phyloP scores from a whole-genome alignment of 495 filamentous ascomycete species.

The Xylaria cubensis region DNA sequence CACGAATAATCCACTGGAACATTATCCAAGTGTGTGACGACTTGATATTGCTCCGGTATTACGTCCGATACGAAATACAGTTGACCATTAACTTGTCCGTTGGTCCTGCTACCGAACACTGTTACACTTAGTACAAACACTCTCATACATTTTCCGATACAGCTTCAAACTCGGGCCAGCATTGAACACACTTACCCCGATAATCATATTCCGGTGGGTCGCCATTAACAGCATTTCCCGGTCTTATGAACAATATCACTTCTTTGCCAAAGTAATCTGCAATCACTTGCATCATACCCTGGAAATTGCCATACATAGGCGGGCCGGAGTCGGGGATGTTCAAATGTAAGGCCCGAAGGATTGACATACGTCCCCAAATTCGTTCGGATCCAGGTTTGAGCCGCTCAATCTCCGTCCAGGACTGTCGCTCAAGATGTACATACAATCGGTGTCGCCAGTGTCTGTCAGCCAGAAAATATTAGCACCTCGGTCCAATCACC shows the following conservation, averaged over 20 bases:
- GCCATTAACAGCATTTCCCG: background rate
- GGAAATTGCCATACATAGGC: background rate
- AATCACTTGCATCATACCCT: conserved; percentile 8
- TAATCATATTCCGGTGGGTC: background rate
- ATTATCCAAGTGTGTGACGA: background rate
- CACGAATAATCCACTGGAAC: background rate
- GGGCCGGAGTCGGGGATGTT: background rate
- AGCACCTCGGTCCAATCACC: background rate
- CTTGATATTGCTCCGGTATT: background rate
- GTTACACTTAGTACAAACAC: background rate
- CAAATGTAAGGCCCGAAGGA: conserved; percentile 3
- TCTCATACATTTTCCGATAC: background rate
- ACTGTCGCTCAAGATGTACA: background rate
- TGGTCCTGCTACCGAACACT: background rate
- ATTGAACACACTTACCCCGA: conserved; percentile 4
- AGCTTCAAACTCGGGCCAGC: too few species aligned
- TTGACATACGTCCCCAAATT: conserved; percentile 8
- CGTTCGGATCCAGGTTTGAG: background rate
- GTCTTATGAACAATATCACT: conserved; percentile 4
- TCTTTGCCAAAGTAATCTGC: conserved; percentile 3
- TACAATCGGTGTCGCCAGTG: background rate
- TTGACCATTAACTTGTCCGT: background rate
- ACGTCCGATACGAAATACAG: background rate
- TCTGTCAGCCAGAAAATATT: background rate
- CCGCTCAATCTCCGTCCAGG: background rate